These are phyloP conservation scores for Yamadazyma diospyri DNA, from an alignment of 1,139 yeast genomes.

Conservation along the genomic window DNA sequence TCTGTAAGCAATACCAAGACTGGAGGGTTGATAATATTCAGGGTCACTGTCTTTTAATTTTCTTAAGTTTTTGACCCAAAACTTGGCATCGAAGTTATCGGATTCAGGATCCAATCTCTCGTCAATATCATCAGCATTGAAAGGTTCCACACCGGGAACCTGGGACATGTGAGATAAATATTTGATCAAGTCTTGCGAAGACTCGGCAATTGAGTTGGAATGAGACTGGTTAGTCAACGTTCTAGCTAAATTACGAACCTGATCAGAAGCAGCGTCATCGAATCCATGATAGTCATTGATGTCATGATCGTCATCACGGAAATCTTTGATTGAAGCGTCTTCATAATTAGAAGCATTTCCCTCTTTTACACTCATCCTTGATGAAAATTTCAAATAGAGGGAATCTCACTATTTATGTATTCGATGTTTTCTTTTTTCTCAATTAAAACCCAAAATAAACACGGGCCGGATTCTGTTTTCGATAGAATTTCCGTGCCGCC, in stretches of 20 bases:
- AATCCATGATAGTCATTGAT: conserved; percentile 29
- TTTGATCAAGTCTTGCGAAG: conserved; percentile 50
- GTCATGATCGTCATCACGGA: conserved; percentile 14
- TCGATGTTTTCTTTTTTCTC: conserved; percentile 1
- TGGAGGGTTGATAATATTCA: conserved; percentile 60
- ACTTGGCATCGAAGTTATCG: conserved; percentile 54
- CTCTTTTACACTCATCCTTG: conserved; percentile 3
- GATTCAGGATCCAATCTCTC: conserved; percentile 30
- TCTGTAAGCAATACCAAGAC: conserved; percentile 68
- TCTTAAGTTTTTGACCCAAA: conserved; percentile 71
- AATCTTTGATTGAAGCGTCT: conserved; percentile 13
- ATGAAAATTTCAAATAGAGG: background rate
- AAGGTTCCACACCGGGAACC: conserved; percentile 49
- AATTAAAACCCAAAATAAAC: background rate
- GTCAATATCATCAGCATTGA: conserved; percentile 14
- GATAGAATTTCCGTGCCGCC: too few relatives aligned
- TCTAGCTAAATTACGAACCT: conserved; percentile 31
- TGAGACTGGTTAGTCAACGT: conserved; percentile 25
- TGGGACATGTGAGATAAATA: conserved; percentile 49
- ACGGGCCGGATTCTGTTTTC: too few relatives aligned
- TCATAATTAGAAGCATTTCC: conserved; percentile 10
- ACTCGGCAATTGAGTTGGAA: conserved; percentile 16
- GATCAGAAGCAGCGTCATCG: conserved; percentile 23
- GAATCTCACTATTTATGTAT: background rate
- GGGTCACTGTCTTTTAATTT: conserved; percentile 50